Evolutionary conservation across 495 filamentous ascomycete species (phyloP).

Genomic region (Tuber borchii): DNA sequence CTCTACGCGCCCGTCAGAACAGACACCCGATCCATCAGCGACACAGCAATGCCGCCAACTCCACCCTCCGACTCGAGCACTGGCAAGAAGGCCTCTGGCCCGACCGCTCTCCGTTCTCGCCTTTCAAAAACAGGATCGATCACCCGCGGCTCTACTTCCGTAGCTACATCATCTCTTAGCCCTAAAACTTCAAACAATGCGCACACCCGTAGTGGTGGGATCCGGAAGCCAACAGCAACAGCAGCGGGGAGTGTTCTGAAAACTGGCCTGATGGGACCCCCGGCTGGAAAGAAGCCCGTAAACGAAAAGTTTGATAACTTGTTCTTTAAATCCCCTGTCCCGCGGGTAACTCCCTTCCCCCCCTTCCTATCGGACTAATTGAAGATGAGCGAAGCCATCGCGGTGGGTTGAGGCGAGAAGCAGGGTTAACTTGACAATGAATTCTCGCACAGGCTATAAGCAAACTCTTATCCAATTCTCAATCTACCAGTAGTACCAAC

Average conservation of each 20-base stretch:
- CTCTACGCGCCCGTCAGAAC: neutral
- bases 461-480: slow-evolving; percentile 24
- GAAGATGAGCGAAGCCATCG: slow-evolving; percentile 4
- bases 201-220: neutral
- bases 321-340: slow-evolving; percentile 24
- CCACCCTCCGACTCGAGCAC: neutral
- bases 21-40: neutral
- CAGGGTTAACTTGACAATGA: neutral
- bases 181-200: neutral
- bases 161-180: neutral
- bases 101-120: neutral
- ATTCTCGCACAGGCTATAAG: slow-evolving; percentile 10
- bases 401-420: neutral
- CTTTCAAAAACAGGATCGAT: neutral
- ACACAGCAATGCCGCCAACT: neutral
- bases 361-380: neutral
- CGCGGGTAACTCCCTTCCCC: slow-evolving; percentile 11
- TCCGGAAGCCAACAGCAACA: neutral
- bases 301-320: slow-evolving; percentile 30
- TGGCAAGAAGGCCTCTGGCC: neutral
- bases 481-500: neutral
- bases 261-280: slow-evolving; percentile 15
- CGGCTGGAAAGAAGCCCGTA: neutral
- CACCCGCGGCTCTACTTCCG: neutral
- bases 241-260: neutral